These are phyloP conservation scores for Clonostachys sp. DNA, from an alignment of 2,329 filamentous ascomycete species.

Conservation along the genomic window DNA sequence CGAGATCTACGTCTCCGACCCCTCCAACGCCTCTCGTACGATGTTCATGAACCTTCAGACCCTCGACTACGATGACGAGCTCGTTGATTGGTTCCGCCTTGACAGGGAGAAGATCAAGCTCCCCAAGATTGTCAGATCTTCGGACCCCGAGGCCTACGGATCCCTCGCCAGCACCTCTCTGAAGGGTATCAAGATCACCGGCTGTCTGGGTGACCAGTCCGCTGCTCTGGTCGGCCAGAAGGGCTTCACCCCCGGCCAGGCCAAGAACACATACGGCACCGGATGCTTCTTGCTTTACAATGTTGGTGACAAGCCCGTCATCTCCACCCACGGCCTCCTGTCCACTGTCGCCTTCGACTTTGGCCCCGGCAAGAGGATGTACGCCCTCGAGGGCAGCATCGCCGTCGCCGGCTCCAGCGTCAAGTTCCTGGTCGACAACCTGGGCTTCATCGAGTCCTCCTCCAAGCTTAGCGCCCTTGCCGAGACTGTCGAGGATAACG, in stretches of 20 bases:
- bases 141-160: conserved; percentile 66
- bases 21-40: conserved; percentile 77
- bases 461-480: conserved; percentile 38
- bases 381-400: conserved; percentile 73
- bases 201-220: conserved; percentile 78
- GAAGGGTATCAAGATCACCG: conserved; percentile 65
- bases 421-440: conserved; percentile 60
- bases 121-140: conserved; percentile 72
- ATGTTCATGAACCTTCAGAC: conserved; percentile 86
- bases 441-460: conserved; percentile 47
- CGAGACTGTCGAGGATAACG: conserved; percentile 57
- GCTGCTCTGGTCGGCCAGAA: conserved; percentile 77
- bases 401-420: conserved; percentile 73
- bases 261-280: conserved; percentile 85
- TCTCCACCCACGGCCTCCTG: conserved; percentile 72
- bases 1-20: conserved; percentile 70
- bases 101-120: conserved; percentile 65
- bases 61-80: conserved; percentile 67
- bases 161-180: conserved; percentile 55
- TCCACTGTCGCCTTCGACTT: conserved; percentile 80
- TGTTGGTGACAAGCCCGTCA: conserved; percentile 72
- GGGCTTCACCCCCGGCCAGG: conserved; percentile 69
- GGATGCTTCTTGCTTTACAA: conserved; percentile 85
- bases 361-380: conserved; percentile 59
- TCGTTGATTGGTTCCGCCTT: conserved; percentile 70